Evolutionary conservation across 164 flowering plant species (phyloP), one percentile per base, ranked within the genome.

Genomic region (Aristolochia fimbriata): DNA sequence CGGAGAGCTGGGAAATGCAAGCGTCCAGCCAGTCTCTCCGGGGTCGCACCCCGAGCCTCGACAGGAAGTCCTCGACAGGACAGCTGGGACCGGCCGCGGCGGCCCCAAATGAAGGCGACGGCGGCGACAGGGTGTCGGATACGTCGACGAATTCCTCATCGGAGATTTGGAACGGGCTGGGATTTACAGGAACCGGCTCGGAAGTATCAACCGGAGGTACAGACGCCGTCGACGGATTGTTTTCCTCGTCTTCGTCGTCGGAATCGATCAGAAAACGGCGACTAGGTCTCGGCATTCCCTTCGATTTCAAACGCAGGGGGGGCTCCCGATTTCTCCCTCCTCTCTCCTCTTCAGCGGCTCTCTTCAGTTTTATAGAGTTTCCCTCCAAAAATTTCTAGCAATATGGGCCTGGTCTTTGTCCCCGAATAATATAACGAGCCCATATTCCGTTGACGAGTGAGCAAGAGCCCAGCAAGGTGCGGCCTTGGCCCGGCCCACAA

Each of bases 21-120:
- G 86, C 71, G 51, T 69, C 81, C 41, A 86, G 48, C 99, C 99
- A 93, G 25, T 90, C 85, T 22, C 71, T 68, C 61, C 71, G 73
- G 57, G 83, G 49, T 11, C 74, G 71, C 66, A 90, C 55, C 20
- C 99, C 97, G 15, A 83, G 65, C 12, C 65, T 59, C 24, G 43
- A 27, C 1, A 88, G 78, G 20, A 68, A 63, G 11, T 62, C 80
- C 14, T 60, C 62, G 1, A 87, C 45, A 33, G 85, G 78, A 61
- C 71, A 71, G 27, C 55, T 70, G 24, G 15, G 68, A 8, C 30
- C 0, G 62, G 9, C n/a, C n/a, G n/a, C 30, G 61, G 51, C 55
- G 6, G 71, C 58, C 13, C 76, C 74, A 21, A 80, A 48, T 6
- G 64, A 45, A 41, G 46, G 14, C 15, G 60, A 47, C 5, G 65